Evolutionary conservation across 2,329 filamentous ascomycete genomes (phyloP).

Genomic region (Sporothrix schenckii): DNA sequence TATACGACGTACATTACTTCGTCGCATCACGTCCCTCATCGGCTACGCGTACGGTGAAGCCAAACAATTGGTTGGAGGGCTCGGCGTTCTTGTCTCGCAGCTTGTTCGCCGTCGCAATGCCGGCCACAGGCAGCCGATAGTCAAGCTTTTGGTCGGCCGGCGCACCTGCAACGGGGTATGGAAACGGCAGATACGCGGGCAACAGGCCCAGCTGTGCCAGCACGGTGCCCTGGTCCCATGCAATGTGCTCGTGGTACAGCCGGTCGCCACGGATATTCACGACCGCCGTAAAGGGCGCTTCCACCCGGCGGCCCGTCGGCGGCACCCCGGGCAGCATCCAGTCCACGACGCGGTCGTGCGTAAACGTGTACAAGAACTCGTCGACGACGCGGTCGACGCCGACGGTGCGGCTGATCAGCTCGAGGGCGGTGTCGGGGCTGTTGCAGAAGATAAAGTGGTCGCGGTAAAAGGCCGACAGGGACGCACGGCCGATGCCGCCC

Average conservation of each 20-base stretch:
- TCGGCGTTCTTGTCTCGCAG: constrained; percentile 54
- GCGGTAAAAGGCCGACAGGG: constrained; percentile 68
- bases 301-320: constrained; percentile 56
- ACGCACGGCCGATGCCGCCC: constrained; percentile 68
- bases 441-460: constrained; percentile 77
- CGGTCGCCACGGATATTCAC: constrained; percentile 70
- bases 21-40: neutral
- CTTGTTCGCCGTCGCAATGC: constrained; percentile 56
- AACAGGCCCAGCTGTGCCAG: constrained; percentile 64
- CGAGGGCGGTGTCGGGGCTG: constrained; percentile 65
- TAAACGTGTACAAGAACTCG: constrained; percentile 68
- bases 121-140: constrained; percentile 64
- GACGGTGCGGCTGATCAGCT: constrained; percentile 71
- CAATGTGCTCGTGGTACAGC: constrained; percentile 70
- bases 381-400: constrained; percentile 73
- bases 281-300: constrained; percentile 66
- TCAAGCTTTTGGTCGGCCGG: constrained; percentile 49
- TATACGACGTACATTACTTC: too few species aligned
- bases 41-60: constrained; percentile 35
- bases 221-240: constrained; percentile 68
- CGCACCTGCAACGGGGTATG: constrained; percentile 54
- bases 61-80: constrained; percentile 60
- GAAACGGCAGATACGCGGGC: constrained; percentile 66
- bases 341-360: constrained; percentile 64
- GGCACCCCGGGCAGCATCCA: constrained; percentile 67